Conservation (phyloP, 306 rosid genomes). For the Prunus kanzakura region DNA sequence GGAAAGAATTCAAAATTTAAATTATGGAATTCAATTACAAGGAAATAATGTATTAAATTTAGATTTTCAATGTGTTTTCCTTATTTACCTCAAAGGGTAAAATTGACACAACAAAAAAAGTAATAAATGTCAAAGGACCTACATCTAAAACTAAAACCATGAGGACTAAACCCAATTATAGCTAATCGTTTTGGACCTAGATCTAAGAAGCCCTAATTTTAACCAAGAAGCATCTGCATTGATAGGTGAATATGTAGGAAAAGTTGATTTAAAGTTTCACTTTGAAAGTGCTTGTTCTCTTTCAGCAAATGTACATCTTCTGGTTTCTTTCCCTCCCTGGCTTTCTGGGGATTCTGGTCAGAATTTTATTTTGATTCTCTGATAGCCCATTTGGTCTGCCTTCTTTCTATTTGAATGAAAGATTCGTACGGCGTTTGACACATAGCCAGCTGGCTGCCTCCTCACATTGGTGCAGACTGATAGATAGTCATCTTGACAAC, state of each 20-base stretch:
- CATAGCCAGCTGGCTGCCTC: constrained; percentile 34
- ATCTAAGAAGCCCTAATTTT: no score
- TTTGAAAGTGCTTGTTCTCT: background rate
- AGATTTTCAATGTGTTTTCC: no score
- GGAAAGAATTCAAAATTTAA: no score
- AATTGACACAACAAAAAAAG: no score
- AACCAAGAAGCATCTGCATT: background rate
- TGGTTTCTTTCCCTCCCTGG: background rate
- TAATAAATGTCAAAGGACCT: no score
- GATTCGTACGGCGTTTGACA: constrained; percentile 38
- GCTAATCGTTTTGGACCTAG: no score
- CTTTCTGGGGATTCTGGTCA: constrained; percentile 15
- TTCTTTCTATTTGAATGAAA: constrained; percentile 22
- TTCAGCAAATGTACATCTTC: background rate
- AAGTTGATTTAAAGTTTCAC: constrained; percentile 3
- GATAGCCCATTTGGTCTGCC: constrained; percentile 22
- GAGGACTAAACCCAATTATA: no score
- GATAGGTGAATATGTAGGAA: background rate
- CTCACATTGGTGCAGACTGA: constrained; percentile 11
- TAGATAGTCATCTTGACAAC: background rate
- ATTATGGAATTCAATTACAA: no score
- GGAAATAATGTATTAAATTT: no score
- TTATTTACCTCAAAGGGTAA: no score
- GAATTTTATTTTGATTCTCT: constrained; percentile 36
- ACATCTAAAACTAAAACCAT: no score